Percentiles rank a stretch among this genome's conserved stretches.
These are phyloP conservation scores for Tanacetum coccineum DNA, from an alignment of 129 eudicot genomes.

Conservation along the genomic window DNA sequence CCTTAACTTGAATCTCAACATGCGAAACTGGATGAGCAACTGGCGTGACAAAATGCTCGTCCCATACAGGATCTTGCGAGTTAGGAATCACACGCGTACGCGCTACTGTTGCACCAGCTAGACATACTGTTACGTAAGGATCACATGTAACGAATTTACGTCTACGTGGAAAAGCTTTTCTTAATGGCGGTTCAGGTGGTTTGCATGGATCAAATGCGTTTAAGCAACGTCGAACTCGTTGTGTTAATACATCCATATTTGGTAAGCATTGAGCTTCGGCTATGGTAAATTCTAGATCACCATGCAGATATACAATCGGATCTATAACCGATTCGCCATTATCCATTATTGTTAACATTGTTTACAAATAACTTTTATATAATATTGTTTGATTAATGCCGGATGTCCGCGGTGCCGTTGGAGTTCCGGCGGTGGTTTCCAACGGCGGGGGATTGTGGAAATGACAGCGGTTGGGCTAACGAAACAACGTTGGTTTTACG, in stretches of 20 bases:
- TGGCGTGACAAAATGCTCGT: slow-evolving; percentile 57
- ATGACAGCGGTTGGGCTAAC: slow-evolving; percentile 20
- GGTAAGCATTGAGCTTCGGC: slow-evolving; percentile 63
- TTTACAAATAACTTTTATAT: no score
- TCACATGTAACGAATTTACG: slow-evolving; percentile 71
- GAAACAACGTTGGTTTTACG: slow-evolving; percentile 7
- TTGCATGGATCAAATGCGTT: slow-evolving; percentile 36
- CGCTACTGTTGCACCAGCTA: slow-evolving; percentile 76
- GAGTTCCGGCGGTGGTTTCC: slow-evolving; percentile 31
- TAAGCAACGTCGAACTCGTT: slow-evolving; percentile 53
- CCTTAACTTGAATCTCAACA: slow-evolving; percentile 72
- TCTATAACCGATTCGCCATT: slow-evolving; percentile 20
- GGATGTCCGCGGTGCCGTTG: slow-evolving; percentile 7
- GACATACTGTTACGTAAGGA: slow-evolving; percentile 75
- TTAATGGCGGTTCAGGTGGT: slow-evolving; percentile 14
- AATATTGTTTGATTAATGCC: no score
- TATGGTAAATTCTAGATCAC: slow-evolving; percentile 60
- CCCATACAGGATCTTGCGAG: slow-evolving; percentile 61
- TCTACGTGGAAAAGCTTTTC: slow-evolving; percentile 20
- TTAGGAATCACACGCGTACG: slow-evolving; percentile 73
- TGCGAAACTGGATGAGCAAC: slow-evolving; percentile 68
- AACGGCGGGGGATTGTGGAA: slow-evolving; percentile 23
- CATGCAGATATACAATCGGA: slow-evolving; percentile 44
- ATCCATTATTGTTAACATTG: background rate
- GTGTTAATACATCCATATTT: slow-evolving; percentile 66